Conservation (phyloP, 345 rosid species). For the Physaria fendleri region DNA sequence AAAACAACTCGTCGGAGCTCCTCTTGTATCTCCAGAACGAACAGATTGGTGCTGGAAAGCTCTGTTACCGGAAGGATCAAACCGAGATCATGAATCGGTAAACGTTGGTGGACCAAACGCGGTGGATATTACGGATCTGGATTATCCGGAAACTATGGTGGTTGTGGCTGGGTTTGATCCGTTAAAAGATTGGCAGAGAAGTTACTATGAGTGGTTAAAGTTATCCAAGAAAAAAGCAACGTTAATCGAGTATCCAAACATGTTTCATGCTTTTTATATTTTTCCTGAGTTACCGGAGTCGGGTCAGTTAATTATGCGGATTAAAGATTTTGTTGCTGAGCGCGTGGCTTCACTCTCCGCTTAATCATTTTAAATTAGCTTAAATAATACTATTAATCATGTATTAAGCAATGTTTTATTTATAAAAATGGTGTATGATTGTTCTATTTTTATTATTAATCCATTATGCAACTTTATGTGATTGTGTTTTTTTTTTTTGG, state of each 20-base stretch:
- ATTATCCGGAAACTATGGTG: slow-evolving; percentile 53
- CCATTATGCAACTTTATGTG: background rate
- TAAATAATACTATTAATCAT: background rate
- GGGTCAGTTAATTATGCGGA: slow-evolving; percentile 33
- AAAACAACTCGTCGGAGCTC: slow-evolving; percentile 23
- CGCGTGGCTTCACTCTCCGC: slow-evolving; percentile 29
- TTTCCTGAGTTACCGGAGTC: slow-evolving; percentile 66
- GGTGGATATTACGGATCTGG: slow-evolving; percentile 35
- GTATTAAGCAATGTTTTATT: background rate
- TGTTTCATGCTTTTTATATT: slow-evolving; percentile 73
- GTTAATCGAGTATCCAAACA: slow-evolving; percentile 61
- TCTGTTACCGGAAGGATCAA: slow-evolving; percentile 49
- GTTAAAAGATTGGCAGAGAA: slow-evolving; percentile 71
- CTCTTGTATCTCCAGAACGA: slow-evolving; percentile 38
- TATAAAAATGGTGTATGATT: background rate
- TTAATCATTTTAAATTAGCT: background rate
- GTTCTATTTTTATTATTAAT: background rate
- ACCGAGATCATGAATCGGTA: slow-evolving; percentile 47
- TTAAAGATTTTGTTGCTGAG: slow-evolving; percentile 45
- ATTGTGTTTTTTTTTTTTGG: background rate
- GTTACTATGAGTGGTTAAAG: slow-evolving; percentile 61
- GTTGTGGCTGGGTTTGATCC: slow-evolving; percentile 61
- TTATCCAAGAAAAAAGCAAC: slow-evolving; percentile 53
- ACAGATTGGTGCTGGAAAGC: slow-evolving; percentile 57
- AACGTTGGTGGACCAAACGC: slow-evolving; percentile 33